Conservation (phyloP, 1,284 basidiomycete species). For the Ustilago bromivora region DNA sequence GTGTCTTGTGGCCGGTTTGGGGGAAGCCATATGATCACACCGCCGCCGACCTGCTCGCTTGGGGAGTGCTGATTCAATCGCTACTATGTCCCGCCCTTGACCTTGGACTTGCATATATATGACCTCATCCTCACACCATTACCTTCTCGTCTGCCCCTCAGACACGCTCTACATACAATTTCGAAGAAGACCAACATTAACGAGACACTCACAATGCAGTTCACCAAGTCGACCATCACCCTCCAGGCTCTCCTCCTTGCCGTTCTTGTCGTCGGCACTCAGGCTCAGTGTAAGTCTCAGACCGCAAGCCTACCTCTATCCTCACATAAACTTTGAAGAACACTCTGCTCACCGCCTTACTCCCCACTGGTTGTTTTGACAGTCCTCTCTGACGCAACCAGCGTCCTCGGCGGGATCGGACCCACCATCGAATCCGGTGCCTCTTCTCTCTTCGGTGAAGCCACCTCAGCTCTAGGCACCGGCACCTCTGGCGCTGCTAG, state of each 20-base stretch:
- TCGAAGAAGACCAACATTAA: not conserved
- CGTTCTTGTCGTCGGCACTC: constrained; percentile 26
- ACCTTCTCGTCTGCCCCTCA: not conserved
- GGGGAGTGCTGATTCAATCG: constrained; percentile 3
- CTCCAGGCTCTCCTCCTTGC: constrained; percentile 38
- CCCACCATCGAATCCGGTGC: constrained; percentile 7
- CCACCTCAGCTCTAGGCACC: not conserved
- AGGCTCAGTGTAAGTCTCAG: constrained; percentile 37
- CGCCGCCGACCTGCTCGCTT: not conserved
- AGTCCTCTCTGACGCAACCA: constrained; percentile 19
- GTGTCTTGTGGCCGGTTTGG: not conserved
- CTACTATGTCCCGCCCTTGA: not conserved
- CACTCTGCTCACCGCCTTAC: not conserved
- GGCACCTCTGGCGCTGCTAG: not conserved
- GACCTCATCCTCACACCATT: not conserved
- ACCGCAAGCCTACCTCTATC: not conserved
- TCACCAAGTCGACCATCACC: constrained; percentile 33
- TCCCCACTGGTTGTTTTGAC: not conserved
- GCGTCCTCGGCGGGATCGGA: not conserved
- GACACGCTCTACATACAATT: too few relatives aligned
- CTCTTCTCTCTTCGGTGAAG: not conserved
- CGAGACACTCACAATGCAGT: constrained; percentile 27
- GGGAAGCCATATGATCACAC: too few relatives aligned
- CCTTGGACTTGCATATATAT: constrained; percentile 3
- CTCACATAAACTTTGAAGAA: not conserved